Percentiles rank a stretch among this genome's conserved stretches.
These are phyloP conservation scores for Ogataea trehaloabstinens DNA, from an alignment of 805 yeast species.

Conservation along the genomic window DNA sequence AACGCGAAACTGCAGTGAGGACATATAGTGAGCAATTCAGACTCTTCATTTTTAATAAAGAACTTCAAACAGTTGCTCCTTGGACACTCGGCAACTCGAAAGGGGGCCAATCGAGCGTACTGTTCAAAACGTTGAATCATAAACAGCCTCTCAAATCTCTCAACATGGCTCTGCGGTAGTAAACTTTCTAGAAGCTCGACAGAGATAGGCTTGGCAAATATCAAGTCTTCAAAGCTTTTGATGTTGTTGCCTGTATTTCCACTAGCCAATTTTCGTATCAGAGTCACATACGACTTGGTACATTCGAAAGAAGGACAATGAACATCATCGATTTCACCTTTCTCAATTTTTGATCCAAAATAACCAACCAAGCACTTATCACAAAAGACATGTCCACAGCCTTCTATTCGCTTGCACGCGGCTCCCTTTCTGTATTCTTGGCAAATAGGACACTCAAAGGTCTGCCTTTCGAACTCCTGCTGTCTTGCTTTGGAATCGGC, in stretches of 20 bases:
- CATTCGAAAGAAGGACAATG: slow-evolving; percentile 61
- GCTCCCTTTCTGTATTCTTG: slow-evolving; percentile 47
- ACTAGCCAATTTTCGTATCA: slow-evolving; percentile 14
- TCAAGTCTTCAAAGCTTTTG: slow-evolving; percentile 30
- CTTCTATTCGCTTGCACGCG: slow-evolving; percentile 34
- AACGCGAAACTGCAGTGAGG: slow-evolving; percentile 50
- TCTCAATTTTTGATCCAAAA: slow-evolving; percentile 38
- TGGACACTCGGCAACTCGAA: slow-evolving; percentile 51
- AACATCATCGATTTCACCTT: slow-evolving; percentile 49
- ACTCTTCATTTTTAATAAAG: slow-evolving; percentile 46
- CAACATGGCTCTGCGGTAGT: slow-evolving; percentile 21
- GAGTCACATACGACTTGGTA: slow-evolving; percentile 28
- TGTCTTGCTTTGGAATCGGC: slow-evolving; percentile 25
- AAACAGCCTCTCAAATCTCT: slow-evolving; percentile 40
- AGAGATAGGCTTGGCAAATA: slow-evolving; percentile 43
- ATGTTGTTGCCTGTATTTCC: slow-evolving; percentile 21
- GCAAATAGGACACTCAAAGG: slow-evolving; percentile 58
- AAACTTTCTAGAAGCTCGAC: slow-evolving; percentile 29
- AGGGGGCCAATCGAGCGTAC: slow-evolving; percentile 44
- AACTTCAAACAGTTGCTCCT: slow-evolving; percentile 41
- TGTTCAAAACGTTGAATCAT: slow-evolving; percentile 40
- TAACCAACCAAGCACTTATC: slow-evolving; percentile 42
- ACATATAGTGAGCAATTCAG: slow-evolving; percentile 49
- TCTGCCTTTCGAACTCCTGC: slow-evolving; percentile 31
- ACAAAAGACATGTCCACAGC: slow-evolving; percentile 53